Percentiles rank a stretch among this genome's conserved stretches.
Evolutionary conservation across 2,329 filamentous ascomycete genomes (phyloP).

Genomic region (Colletotrichum shisoi): DNA sequence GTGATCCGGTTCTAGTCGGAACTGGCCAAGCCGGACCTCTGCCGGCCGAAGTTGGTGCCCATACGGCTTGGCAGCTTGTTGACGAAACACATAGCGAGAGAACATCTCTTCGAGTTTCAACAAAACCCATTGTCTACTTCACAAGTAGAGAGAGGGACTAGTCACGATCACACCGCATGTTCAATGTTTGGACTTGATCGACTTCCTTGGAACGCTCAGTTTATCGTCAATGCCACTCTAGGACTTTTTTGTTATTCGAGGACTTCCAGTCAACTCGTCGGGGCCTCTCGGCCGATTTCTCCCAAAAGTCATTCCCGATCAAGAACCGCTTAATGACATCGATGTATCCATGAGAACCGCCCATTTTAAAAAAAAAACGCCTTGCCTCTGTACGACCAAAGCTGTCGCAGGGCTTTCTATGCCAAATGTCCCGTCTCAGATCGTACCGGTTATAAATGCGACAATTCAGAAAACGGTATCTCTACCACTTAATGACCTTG

Average conservation of each 20-base stretch:
- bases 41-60: too few species aligned
- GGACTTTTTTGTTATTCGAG: constrained; percentile 1
- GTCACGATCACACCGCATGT: too few species aligned
- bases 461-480: not conserved
- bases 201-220: constrained; percentile 17
- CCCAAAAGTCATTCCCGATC: constrained; percentile 5
- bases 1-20: not conserved
- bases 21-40: not conserved
- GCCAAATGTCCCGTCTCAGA: constrained; percentile 17
- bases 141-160: too few species aligned
- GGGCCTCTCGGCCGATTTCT: constrained; percentile 20
- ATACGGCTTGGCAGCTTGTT: not conserved
- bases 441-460: constrained; percentile 31
- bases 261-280: not conserved
- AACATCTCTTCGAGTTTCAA: not conserved
- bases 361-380: constrained; percentile 26
- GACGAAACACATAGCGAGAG: too few species aligned
- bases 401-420: constrained; percentile 12
- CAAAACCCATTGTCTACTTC: too few species aligned
- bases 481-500: constrained; percentile 51
- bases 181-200: not conserved
- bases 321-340: constrained; percentile 22
- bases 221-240: constrained; percentile 11
- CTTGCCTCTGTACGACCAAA: constrained; percentile 13
- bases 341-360: constrained; percentile 22